Evolutionary conservation across 768 basidiomycete species (phyloP).

Genomic region (Rossbeevera mucosa): DNA sequence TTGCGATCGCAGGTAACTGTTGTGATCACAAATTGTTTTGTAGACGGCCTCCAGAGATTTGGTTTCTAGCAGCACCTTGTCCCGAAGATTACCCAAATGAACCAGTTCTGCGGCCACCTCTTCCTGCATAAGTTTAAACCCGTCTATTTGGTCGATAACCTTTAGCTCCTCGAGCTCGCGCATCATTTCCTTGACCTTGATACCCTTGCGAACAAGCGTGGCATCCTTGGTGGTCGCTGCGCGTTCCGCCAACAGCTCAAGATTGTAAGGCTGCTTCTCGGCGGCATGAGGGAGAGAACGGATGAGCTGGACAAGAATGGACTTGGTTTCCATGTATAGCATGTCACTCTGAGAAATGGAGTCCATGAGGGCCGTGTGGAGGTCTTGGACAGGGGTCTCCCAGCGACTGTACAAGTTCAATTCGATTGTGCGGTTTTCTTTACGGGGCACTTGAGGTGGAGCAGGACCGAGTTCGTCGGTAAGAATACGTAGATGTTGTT

Average conservation of each 20-base stretch:
- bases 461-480: constrained; percentile 95
- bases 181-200: constrained; percentile 99
- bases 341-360: constrained; percentile 97
- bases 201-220: constrained; percentile 90
- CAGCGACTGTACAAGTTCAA: constrained; percentile 92
- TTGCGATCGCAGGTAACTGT: constrained; percentile 92
- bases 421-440: constrained; percentile 94
- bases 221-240: constrained; percentile 98
- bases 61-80: constrained; percentile 92
- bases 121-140: constrained; percentile 94
- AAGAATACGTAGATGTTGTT: constrained; percentile 93
- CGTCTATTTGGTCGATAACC: constrained; percentile 77
- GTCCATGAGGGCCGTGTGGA: constrained; percentile 94
- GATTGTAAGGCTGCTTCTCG: constrained; percentile 85
- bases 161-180: constrained; percentile 90
- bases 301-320: constrained; percentile 95
- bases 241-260: constrained; percentile 83
- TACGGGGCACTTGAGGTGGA: constrained; percentile 92
- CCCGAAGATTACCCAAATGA: constrained; percentile 92
- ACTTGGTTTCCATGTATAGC: constrained; percentile 99
- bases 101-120: constrained; percentile 94
- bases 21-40: constrained; percentile 99
- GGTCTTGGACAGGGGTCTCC: constrained; percentile 98
- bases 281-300: constrained; percentile 85
- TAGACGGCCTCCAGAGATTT: constrained; percentile 93